Percentiles rank a stretch among this genome's conserved stretches.
Evolutionary conservation across 164 flowering plant species (phyloP).

Genomic region (Taxillus chinensis): DNA sequence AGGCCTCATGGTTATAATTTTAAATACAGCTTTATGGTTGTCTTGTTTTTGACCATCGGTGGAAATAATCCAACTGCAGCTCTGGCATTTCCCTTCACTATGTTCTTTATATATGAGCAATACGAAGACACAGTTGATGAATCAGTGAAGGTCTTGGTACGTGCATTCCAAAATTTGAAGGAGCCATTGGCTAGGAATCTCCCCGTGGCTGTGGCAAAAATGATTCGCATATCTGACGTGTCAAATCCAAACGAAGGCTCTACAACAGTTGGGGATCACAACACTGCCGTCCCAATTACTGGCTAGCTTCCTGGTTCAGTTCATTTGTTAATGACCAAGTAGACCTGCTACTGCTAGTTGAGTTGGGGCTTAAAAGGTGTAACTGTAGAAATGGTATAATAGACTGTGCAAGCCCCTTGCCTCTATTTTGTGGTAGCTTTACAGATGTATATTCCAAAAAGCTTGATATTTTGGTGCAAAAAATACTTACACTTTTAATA

Average conservation of each 20-base stretch:
- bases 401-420: too few species aligned
- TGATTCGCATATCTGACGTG: slow-evolving; percentile 7
- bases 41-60: neutral
- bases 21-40: neutral
- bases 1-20: slow-evolving; percentile 6
- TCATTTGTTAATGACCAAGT: too few species aligned
- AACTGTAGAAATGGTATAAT: too few species aligned
- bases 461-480: too few species aligned
- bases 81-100: slow-evolving; percentile 44
- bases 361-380: too few species aligned
- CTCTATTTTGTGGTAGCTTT: too few species aligned
- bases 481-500: too few species aligned
- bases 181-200: slow-evolving; percentile 22
- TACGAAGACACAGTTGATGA: slow-evolving; percentile 54
- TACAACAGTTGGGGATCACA: neutral
- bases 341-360: too few species aligned
- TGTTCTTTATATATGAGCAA: slow-evolving; percentile 62
- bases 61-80: slow-evolving; percentile 28
- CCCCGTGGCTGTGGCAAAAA: slow-evolving; percentile 24
- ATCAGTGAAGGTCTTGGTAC: slow-evolving; percentile 11
- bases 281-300: neutral
- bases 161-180: slow-evolving; percentile 13
- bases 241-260: neutral
- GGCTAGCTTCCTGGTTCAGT: too few species aligned
- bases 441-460: too few species aligned